Base-by-base conservation (phyloP, 768 basidiomycete species). In the Trametes punicea region DNA sequence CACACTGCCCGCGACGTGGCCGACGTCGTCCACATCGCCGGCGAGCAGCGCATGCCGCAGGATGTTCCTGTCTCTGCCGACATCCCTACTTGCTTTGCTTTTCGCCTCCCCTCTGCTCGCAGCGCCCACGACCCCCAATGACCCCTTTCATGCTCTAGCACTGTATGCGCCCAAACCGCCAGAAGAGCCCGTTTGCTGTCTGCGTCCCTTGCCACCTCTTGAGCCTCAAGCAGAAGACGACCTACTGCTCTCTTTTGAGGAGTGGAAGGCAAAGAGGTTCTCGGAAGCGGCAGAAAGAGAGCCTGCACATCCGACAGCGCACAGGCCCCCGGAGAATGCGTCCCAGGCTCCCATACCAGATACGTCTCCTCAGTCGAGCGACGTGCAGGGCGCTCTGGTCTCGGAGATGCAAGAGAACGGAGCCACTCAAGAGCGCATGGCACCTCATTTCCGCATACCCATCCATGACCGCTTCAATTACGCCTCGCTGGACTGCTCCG, bases 381-480 rank as follows among this genome's bases (percentile, higher is more conserved):
- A 45, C 29, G 36, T 26, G 6, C 47, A 46, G 27, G 45, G 44
- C 16, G 23, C 51, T 2, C 6, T 30, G 9, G 7, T 45, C 7
- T 18, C 40, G 6, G 48, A 57, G 4, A 42, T 31, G 6, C 56
- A 55, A 36, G 52, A 54, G 36, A 45, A 27, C 44, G 64, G 69
- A 6, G 18, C 45, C 6, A 7, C 36, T 10, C 40, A 51, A 6
- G 73, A 77, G 54, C 64, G 65, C 3, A 62, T 81, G 29, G 75
- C 81, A 30, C 83, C 86, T 0, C 83, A 85, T 62, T 85, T 87
- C 66, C 80, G 81, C 18, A 83, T 92, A 5, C 90, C 90, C 1
- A 73, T 90, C 39, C 85, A 81, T 11, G 91, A 95, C 74, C 80
- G 93, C 39, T 97, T 95, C 77, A 97, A 99, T 71, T 98, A 96